Evolutionary conservation across 306 rosid species (phyloP), one percentile per base, ranked within the genome.

Genomic region (Dalbergia oliveri): DNA sequence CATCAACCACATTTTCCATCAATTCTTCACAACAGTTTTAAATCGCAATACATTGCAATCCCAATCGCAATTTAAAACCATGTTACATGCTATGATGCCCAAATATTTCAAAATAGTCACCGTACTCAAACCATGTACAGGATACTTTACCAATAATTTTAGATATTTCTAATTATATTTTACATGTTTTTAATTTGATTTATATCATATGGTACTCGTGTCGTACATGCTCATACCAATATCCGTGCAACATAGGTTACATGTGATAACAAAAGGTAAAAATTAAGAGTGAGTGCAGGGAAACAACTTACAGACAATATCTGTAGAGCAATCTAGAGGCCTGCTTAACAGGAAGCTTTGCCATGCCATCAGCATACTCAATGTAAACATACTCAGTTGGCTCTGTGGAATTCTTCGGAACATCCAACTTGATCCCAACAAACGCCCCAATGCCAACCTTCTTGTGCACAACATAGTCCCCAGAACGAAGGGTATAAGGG

Each of bases 331-430:
- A 83, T 71, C 91, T 97, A 76, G 98, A 83, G 43, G 99, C 97
- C 85, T 95, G 97, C 65, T 85, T 87, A 45, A 91, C 89, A 76
- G 98, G 98, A 39, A 95, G 94, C 84, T 95, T 95, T 0, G 98
- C 99, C 99, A 95, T 93, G 33, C 94, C 98, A 83, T 95, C 99
- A 12, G 96, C 93, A 77, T 91, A 95, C 89, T 93, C 98, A 8
- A 93, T 89, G 86, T 91, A 95, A 73, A 89, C 99, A 85, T 91
- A 93, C 88, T 94, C 99, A 23, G 77, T 75, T 23, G 85, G 53
- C 51, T 83, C 81, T 0, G 82, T 23, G 51, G 94, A 89, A 72
- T 83, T 88, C 86, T 86, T 88, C 4, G 91, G 76, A 77, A 82
- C 84, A 77, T 93, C 97, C n/a, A 91, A 79, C 73, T 87, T 88